These are phyloP conservation scores for Auxenochlorella pyrenoidosa DNA, from an alignment of 139 green algal genomes.

Conservation along the genomic window DNA sequence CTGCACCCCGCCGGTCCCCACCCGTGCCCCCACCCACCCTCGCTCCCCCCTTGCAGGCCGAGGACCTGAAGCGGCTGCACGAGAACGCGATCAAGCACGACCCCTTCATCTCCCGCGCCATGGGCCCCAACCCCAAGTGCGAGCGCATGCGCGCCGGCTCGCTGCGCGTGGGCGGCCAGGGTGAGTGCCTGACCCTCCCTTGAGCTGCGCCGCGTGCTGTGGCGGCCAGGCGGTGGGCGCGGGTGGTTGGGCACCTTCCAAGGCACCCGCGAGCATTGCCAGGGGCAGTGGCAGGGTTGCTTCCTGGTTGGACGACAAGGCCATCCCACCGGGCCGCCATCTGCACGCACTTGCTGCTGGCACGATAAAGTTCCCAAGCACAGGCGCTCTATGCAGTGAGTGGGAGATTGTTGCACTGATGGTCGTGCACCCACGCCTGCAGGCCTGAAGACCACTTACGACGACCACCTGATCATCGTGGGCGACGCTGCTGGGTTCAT, in stretches of 20 bases:
- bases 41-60: constrained; percentile 46
- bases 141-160: constrained; percentile 89
- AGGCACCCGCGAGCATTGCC: no score
- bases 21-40: background rate
- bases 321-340: no score
- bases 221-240: background rate
- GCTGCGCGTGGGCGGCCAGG: constrained; percentile 81
- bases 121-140: constrained; percentile 90
- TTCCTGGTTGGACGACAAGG: no score
- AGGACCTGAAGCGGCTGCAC: constrained; percentile 85
- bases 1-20: background rate
- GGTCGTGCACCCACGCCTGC: constrained; percentile 3
- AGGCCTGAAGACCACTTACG: constrained; percentile 76
- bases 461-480: constrained; percentile 91
- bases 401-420: no score
- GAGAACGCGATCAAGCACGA: constrained; percentile 91
- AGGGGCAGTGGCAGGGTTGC: no score
- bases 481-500: constrained; percentile 93
- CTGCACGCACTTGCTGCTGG: no score
- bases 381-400: no score
- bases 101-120: constrained; percentile 73
- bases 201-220: background rate
- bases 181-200: background rate
- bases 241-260: no score
- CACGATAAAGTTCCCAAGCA: no score